These are phyloP conservation scores for Breynia disticha DNA, from an alignment of 441 rosid species.

Conservation along the genomic window DNA sequence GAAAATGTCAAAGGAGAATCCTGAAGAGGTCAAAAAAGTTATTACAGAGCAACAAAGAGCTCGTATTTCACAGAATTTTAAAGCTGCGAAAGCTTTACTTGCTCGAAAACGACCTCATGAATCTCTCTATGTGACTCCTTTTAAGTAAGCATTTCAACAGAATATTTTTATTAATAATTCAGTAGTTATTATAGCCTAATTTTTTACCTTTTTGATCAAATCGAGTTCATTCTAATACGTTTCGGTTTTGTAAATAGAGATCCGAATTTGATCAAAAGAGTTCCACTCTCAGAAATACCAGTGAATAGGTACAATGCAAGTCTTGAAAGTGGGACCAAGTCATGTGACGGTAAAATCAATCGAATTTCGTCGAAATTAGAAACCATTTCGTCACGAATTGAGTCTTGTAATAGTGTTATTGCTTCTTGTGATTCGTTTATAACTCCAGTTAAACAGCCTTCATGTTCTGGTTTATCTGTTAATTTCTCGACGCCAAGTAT, in stretches of 20 bases:
- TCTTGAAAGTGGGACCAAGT: constrained; percentile 10
- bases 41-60: constrained; percentile 26
- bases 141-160: constrained; percentile 12
- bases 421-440: constrained; percentile 24
- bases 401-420: constrained; percentile 6
- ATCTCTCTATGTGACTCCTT: constrained; percentile 10
- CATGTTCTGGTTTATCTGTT: constrained; percentile 23
- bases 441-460: constrained; percentile 38
- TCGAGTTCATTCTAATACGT: not conserved
- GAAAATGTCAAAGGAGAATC: constrained; percentile 26
- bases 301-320: constrained; percentile 27
- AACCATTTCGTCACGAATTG: constrained; percentile 6
- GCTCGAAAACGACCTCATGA: constrained; percentile 42
- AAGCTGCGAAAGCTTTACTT: constrained; percentile 48
- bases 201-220: not conserved
- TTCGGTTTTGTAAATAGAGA: constrained; percentile 23
- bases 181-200: not conserved
- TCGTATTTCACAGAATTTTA: constrained; percentile 46
- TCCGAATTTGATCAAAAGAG: constrained; percentile 22
- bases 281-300: constrained; percentile 52
- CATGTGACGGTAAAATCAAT: constrained; percentile 9
- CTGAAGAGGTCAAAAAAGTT: constrained; percentile 10
- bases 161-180: not conserved
- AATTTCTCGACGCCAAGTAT: constrained; percentile 29
- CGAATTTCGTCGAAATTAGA: constrained; percentile 11